Evolutionary conservation across 257 asterid species (phyloP), one percentile per base, ranked within the genome.

Genomic region (Fraxinus excelsior): DNA sequence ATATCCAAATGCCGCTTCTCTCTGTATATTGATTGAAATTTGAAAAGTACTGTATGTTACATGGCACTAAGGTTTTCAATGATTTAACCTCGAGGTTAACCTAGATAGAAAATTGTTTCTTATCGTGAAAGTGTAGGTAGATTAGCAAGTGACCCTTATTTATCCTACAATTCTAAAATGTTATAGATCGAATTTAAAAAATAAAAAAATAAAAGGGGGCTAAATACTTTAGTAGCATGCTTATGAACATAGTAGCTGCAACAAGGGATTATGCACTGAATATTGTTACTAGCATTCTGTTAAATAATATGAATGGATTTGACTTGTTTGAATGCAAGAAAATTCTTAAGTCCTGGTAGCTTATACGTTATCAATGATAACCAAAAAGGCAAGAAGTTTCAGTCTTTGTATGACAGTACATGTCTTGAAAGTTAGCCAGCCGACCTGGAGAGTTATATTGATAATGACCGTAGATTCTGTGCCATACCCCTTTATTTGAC

Each of bases 1-100:
- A 70, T 66, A 74, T 44, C 72, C 70, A 74, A 62, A 76, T 72
- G 69, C 23, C 49, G 26, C 44, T 76, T 80, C 64, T 67, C 73
- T 76, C 74, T 79, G 32, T 68, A 40, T 56, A 42, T 75, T 28
- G 70, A 62, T 56, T 62, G 38, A 49, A 37, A 67, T 49, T 56
- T 62, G 38, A 49, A 37, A 67, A 51, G 72, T 73, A 68, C 70
- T 80, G 77, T 49, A 35, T 73, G 70, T 32, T 32, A 64, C 26
- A 53, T 25, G 56, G 67, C 68, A 62, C 32, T 75, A 35, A 26
- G 25, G 62, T 76, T 44, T 19, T 72, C 75, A 72, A 5, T 49
- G 23, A 29, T 34, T 58, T 42, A 73, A 58, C 8, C 40, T 9
- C 73, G 32, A 19, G 53, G 16, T 23, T 23, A 56, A 21, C 29